A percentile compares a stretch with the other conserved stretches of the same genome.
These are phyloP conservation scores for Xylariaceae sp. DNA, from an alignment of 2,329 filamentous ascomycete species.

Conservation along the genomic window DNA sequence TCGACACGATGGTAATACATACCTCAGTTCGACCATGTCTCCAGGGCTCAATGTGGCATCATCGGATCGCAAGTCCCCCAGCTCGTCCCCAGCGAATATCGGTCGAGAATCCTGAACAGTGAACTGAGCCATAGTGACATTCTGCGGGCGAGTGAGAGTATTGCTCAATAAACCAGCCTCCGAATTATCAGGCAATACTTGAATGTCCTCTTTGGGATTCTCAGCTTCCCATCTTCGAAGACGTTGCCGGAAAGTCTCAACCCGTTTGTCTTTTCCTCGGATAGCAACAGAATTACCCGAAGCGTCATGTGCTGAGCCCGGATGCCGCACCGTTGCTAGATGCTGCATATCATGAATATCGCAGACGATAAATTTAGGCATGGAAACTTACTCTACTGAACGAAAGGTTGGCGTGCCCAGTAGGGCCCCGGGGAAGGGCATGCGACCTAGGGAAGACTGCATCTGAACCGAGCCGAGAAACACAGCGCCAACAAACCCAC, in stretches of 20 bases:
- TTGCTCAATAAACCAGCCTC: conserved; percentile 32
- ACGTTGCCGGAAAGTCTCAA: conserved; percentile 37
- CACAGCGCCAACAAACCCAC: conserved; percentile 34
- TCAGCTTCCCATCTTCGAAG: conserved; percentile 42
- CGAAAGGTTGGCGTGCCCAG: conserved; percentile 6
- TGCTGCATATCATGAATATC: conserved; percentile 17
- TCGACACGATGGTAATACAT: not conserved
- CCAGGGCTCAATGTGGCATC: conserved; percentile 38
- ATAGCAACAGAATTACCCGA: not conserved
- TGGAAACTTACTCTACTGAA: conserved; percentile 24
- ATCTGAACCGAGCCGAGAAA: conserved; percentile 16
- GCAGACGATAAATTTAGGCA: not conserved
- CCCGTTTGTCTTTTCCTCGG: conserved; percentile 2
- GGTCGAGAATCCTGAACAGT: conserved; percentile 26
- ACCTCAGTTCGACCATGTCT: conserved; percentile 52
- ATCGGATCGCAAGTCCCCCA: conserved; percentile 35
- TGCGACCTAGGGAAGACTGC: conserved; percentile 5
- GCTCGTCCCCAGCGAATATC: conserved; percentile 37
- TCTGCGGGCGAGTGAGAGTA: conserved; percentile 35
- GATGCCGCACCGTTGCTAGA: conserved; percentile 29
- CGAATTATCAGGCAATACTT: conserved; percentile 30
- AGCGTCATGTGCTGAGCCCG: conserved; percentile 1
- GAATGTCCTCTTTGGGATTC: conserved; percentile 29
- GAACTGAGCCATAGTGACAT: conserved; percentile 29
- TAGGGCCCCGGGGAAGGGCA: conserved; percentile 7